These are phyloP conservation scores for Podaxis carcinomalis DNA, from an alignment of 768 basidiomycete genomes.

Conservation along the genomic window DNA sequence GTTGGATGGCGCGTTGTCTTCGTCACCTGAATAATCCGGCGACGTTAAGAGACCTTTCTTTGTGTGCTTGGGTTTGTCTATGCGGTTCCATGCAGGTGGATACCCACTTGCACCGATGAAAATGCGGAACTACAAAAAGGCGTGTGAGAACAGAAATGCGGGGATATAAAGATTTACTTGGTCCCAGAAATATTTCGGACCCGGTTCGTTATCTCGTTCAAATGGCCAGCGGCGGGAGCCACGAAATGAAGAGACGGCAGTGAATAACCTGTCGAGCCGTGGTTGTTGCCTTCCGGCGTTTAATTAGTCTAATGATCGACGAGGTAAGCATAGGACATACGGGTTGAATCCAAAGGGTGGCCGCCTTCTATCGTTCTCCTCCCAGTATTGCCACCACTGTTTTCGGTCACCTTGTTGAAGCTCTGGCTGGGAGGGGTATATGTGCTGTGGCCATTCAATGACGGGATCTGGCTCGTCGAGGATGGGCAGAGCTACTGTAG, in stretches of 20 bases:
- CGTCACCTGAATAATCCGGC: slow-evolving; percentile 1
- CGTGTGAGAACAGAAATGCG: not conserved
- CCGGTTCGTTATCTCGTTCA: not conserved
- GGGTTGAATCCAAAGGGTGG: not conserved
- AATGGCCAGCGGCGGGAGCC: slow-evolving; percentile 1
- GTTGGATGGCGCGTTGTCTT: not conserved
- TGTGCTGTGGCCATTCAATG: not conserved
- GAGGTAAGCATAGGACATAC: not conserved
- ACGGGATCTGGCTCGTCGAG: not conserved
- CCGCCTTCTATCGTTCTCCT: not conserved
- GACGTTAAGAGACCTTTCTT: not conserved
- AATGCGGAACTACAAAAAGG: not conserved
- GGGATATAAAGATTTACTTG: not conserved
- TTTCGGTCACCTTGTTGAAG: not conserved
- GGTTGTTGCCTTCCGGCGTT: not conserved
- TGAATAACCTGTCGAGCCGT: not conserved
- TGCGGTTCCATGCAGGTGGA: slow-evolving; percentile 9
- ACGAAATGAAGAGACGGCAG: not conserved
- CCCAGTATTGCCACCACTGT: slow-evolving; percentile 7
- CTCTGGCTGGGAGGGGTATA: not conserved
- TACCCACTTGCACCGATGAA: slow-evolving; percentile 1
- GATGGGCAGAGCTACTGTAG: slow-evolving; percentile 2
- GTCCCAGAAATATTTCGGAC: slow-evolving; percentile 6
- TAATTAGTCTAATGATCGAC: not conserved
- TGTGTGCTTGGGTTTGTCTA: not conserved